These are phyloP conservation scores for Rhodotorula sp. DNA, from an alignment of 1,284 basidiomycete genomes.

Conservation along the genomic window DNA sequence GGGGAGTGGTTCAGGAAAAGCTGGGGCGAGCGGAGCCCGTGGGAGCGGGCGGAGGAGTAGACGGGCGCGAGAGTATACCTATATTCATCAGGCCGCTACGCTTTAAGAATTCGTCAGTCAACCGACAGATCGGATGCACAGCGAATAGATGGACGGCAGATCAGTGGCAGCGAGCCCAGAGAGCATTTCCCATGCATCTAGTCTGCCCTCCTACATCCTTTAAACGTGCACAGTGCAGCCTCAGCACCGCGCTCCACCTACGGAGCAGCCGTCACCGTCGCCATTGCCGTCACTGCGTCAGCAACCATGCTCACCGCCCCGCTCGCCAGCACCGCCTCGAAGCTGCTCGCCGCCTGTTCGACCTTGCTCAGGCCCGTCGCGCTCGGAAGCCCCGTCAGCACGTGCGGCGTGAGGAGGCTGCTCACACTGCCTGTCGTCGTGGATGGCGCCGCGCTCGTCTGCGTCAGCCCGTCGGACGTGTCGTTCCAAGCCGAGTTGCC, in stretches of 20 bases:
- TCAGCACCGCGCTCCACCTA: no score
- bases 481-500: constrained; percentile 29
- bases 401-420: background rate
- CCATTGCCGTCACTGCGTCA: background rate
- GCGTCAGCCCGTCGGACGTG: constrained; percentile 4
- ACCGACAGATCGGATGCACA: no score
- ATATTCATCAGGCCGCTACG: no score
- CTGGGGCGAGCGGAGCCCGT: background rate
- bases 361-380: background rate
- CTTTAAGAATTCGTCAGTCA: no score
- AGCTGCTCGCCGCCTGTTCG: background rate
- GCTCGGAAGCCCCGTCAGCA: background rate
- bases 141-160: no score
- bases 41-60: background rate
- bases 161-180: no score
- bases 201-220: no score
- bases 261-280: background rate
- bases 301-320: background rate
- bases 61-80: no score
- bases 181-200: no score
- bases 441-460: background rate
- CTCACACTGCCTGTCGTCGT: no score
- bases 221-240: no score
- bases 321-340: background rate
- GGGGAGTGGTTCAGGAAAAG: background rate